Evolutionary conservation across 495 filamentous ascomycete genomes (phyloP), one percentile per base, ranked within the genome.

Genomic region (Margaritispora aquatica): DNA sequence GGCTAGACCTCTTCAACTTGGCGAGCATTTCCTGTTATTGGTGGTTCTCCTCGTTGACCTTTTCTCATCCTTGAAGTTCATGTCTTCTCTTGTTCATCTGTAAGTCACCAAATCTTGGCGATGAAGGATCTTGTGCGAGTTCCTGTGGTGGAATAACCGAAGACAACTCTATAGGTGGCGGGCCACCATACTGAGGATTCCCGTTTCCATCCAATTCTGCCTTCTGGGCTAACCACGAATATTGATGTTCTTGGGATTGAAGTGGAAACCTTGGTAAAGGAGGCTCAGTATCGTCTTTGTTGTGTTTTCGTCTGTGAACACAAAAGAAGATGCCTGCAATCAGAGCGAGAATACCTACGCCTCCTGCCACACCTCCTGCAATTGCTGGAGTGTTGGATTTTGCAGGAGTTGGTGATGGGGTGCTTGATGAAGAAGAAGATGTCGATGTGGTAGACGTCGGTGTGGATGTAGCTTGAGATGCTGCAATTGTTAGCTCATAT

Each of bases 281-380:
- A 7, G 15, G 38, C 7, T n/a, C n/a, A n/a, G 38, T 10, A n/a
- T 44, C 15, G 38, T 44, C 38, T 3, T 7, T n/a, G 15, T 9
- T 44, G 4, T 17, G 38, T n/a, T 44, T 44, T n/a, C 38, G 38
- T n/a, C 38, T 9, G 38, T 17, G 38, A 44, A 44, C 10, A 44
- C 38, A 44, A 9, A 54, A 29, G 8, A 54, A 22, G 19, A 36
- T 15, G 21, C 52, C 52, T 22, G 31, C 26, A 41, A 54, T 54
- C 1, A 29, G 26, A 36, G 52, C 52, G 23, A 54, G 1, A 7
- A 36, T 5, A 41, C 20, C 52, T 23, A 41, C 26, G 15, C 52
- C 52, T 21, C 52, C 52, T 34, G 29, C 31, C 9, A 54, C 31
- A 17, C 52, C 52, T 41, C 52, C 52, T 20, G 52, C 52, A 23